Evolutionary conservation across 768 basidiomycete genomes (phyloP).

Genomic region (Naganishia kalamii): DNA sequence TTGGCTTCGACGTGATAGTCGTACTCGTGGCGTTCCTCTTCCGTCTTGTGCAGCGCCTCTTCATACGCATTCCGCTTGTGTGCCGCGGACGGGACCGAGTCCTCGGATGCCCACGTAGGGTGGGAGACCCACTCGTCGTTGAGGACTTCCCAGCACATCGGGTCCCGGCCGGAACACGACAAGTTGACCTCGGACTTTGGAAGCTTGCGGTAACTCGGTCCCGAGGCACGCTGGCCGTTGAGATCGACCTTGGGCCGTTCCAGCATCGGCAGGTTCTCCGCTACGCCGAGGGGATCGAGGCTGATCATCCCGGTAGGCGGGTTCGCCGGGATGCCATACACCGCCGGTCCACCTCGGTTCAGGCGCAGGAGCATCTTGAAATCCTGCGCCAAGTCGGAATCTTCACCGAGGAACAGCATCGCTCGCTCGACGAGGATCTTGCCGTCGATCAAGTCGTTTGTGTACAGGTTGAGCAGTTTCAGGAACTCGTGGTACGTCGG

Average conservation of each 20-base stretch:
- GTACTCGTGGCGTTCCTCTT: slow-evolving; percentile 97
- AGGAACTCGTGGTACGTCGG: slow-evolving; percentile 69
- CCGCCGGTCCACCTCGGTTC: slow-evolving; percentile 54
- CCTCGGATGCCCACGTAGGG: slow-evolving; percentile 96
- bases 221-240: slow-evolving; percentile 53
- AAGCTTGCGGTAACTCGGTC: slow-evolving; percentile 86
- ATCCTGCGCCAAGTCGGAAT: slow-evolving; percentile 67
- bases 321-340: slow-evolving; percentile 27
- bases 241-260: slow-evolving; percentile 67
- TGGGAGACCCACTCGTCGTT: slow-evolving; percentile 99
- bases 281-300: slow-evolving; percentile 53
- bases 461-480: slow-evolving; percentile 82
- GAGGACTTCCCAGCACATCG: slow-evolving; percentile 87
- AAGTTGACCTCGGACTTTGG: slow-evolving; percentile 78
- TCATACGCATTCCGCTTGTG: slow-evolving; percentile 97
- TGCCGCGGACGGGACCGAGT: slow-evolving; percentile 75
- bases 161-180: slow-evolving; percentile 89
- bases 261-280: slow-evolving; percentile 65
- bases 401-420: slow-evolving; percentile 71
- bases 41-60: slow-evolving; percentile 89
- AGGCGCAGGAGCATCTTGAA: slow-evolving; percentile 82
- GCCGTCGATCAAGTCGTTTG: slow-evolving; percentile 82
- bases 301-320: slow-evolving; percentile 34
- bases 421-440: slow-evolving; percentile 73
- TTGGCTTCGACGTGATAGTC: slow-evolving; percentile 91